Evolutionary conservation across 345 rosid genomes (phyloP).

Genomic region (Arabidopsis suecica): DNA sequence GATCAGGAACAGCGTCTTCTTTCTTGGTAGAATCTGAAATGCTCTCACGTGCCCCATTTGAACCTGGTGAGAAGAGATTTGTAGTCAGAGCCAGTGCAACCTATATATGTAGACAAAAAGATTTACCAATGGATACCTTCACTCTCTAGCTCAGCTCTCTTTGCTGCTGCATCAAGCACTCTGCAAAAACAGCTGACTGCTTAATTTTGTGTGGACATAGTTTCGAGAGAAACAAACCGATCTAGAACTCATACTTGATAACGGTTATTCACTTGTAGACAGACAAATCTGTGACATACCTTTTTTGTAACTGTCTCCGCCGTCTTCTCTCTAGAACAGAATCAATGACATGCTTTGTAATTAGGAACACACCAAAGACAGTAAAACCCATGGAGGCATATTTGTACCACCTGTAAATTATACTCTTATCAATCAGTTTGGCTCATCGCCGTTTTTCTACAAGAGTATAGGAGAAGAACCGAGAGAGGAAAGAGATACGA

Average conservation of each 20-base stretch:
- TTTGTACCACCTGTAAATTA: constrained; percentile 73
- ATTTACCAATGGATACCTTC: constrained; percentile 56
- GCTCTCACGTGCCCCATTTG: constrained; percentile 56
- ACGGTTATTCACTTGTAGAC: constrained; percentile 4
- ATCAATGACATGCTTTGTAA: constrained; percentile 66
- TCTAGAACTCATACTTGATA: constrained; percentile 16
- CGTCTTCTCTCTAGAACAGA: constrained; percentile 73
- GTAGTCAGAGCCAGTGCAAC: constrained; percentile 1
- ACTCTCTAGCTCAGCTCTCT: constrained; percentile 61
- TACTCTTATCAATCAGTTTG: constrained; percentile 35
- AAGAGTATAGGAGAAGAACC: constrained; percentile 33
- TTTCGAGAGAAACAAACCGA: not conserved
- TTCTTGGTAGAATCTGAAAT: constrained; percentile 47
- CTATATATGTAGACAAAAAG: not conserved
- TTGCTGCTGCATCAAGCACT: constrained; percentile 93
- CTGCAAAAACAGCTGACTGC: constrained; percentile 52
- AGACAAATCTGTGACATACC: constrained; percentile 65
- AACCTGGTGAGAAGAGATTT: constrained; percentile 47
- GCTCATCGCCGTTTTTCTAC: constrained; percentile 31
- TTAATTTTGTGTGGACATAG: constrained; percentile 14
- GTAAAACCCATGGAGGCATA: constrained; percentile 85
- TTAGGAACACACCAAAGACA: constrained; percentile 73
- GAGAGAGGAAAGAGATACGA: constrained; percentile 30
- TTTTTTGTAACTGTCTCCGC: constrained; percentile 64
- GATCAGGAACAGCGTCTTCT: constrained; percentile 74